Percentiles rank a stretch among this genome's conserved stretches.
phyloP scores from a whole-genome alignment of 352 stramenopile species.

The Pythium monospermum region DNA sequence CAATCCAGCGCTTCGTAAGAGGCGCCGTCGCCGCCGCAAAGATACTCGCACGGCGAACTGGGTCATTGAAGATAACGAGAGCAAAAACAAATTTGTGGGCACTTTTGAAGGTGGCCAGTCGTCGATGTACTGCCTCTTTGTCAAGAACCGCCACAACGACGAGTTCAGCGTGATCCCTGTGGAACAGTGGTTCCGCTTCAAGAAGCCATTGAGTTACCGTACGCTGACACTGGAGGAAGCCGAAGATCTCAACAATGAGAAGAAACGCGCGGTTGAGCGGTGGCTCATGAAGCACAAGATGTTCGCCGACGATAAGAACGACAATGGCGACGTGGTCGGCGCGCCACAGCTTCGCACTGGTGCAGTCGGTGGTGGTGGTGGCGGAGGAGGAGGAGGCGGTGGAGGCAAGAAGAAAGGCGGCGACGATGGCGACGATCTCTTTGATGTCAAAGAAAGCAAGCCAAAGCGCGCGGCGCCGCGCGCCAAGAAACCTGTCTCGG shows the following conservation, averaged over 20 bases:
- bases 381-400: conserved; percentile 12
- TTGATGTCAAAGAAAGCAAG: conserved; percentile 47
- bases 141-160: conserved; percentile 85
- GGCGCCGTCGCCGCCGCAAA: conserved; percentile 67
- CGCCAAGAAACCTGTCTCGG: conserved; percentile 39
- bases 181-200: conserved; percentile 88
- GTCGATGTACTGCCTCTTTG: conserved; percentile 84
- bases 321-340: conserved; percentile 49
- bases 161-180: conserved; percentile 85
- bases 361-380: conserved; percentile 31
- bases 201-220: conserved; percentile 82
- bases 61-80: conserved; percentile 81
- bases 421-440: conserved; percentile 55
- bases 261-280: conserved; percentile 83
- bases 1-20: conserved; percentile 72
- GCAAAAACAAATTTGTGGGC: conserved; percentile 80
- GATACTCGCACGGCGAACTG: conserved; percentile 72
- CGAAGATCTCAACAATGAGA: conserved; percentile 85
- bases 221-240: conserved; percentile 82
- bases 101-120: conserved; percentile 77
- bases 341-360: conserved; percentile 66
- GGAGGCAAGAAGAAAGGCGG: conserved; percentile 27
- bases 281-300: conserved; percentile 89
- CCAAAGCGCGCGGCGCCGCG: conserved; percentile 42
- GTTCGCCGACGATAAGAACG: conserved; percentile 63